phyloP scores from a whole-genome alignment of 352 stramenopile genomes.

The Pythium angustatum region DNA sequence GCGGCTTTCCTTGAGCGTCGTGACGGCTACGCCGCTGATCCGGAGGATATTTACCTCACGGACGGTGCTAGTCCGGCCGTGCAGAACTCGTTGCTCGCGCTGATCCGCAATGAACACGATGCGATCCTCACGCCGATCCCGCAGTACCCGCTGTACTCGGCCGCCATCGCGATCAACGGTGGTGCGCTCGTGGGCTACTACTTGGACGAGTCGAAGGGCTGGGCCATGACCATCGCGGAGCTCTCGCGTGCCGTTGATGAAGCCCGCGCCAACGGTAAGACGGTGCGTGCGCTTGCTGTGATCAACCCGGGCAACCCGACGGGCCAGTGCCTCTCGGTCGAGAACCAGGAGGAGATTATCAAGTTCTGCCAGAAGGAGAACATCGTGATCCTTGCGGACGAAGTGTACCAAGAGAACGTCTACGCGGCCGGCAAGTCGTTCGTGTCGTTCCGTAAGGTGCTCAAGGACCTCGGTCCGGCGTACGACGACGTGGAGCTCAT shows the following conservation, averaged over 20 bases:
- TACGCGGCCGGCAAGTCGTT: constrained; percentile 94
- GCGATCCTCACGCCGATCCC: constrained; percentile 97
- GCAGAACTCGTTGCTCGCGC: constrained; percentile 89
- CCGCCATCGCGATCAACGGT: constrained; percentile 94
- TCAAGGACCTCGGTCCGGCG: constrained; percentile 85
- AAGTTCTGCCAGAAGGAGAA: constrained; percentile 94
- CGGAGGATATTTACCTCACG: constrained; percentile 97
- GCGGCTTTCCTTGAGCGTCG: constrained; percentile 86
- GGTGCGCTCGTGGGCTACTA: constrained; percentile 97
- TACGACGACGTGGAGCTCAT: constrained; percentile 95
- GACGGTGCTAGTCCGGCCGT: constrained; percentile 96
- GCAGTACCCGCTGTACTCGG: constrained; percentile 99
- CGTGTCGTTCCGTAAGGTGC: constrained; percentile 94
- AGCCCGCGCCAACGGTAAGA: constrained; percentile 88
- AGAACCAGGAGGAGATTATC: constrained; percentile 95
- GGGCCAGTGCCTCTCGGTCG: constrained; percentile 80
- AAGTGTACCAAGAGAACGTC: constrained; percentile 99
- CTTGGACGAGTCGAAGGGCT: constrained; percentile 95
- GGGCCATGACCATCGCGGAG: constrained; percentile 89
- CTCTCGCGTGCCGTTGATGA: constrained; percentile 90
- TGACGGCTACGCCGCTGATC: constrained; percentile 89
- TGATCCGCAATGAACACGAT: constrained; percentile 88
- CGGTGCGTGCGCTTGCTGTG: constrained; percentile 94
- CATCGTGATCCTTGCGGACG: constrained; percentile 96
- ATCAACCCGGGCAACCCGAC: constrained; percentile 99